A percentile compares a stretch with the other conserved stretches of the same genome.
phyloP scores from a whole-genome alignment of 495 filamentous ascomycete genomes.

The Lepidopterella palustris region DNA sequence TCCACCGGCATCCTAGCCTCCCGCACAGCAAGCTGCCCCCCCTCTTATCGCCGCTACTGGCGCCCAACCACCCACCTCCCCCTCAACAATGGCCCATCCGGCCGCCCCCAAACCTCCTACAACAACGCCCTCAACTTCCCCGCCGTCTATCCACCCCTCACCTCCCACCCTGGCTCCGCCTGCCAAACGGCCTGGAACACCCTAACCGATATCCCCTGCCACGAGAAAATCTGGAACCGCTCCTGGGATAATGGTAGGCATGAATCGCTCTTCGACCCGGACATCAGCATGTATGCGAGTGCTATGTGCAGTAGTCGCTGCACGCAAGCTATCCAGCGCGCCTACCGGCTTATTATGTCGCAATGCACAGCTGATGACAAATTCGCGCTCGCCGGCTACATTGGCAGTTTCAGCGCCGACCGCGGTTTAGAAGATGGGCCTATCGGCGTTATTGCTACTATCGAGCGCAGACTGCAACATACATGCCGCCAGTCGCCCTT shows the following conservation, averaged over 20 bases:
- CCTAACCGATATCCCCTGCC: slow-evolving; percentile 1
- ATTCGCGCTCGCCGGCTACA: slow-evolving; percentile 8
- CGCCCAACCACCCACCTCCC: neutral
- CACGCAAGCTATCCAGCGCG: neutral
- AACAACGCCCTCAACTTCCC: slow-evolving; percentile 11
- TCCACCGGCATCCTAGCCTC: slow-evolving; percentile 11
- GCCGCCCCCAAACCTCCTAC: neutral
- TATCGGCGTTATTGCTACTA: slow-evolving; percentile 4
- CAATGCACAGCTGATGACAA: slow-evolving; percentile 14
- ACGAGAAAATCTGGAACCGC: slow-evolving; percentile 21
- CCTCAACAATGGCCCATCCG: neutral
- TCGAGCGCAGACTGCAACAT: slow-evolving; percentile 4
- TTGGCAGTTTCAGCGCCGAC: slow-evolving; percentile 8
- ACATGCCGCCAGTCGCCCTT: slow-evolving; percentile 6
- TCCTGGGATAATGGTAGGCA: slow-evolving; percentile 19
- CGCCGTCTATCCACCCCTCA: slow-evolving; percentile 8
- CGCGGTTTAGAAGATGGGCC: slow-evolving; percentile 12
- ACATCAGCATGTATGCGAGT: neutral
- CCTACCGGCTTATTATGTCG: slow-evolving; percentile 11
- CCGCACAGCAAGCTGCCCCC: neutral
- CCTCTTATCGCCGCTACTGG: neutral
- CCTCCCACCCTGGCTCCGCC: neutral
- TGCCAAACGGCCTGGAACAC: slow-evolving; percentile 13
- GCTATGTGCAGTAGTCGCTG: slow-evolving; percentile 2
- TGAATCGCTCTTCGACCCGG: slow-evolving; percentile 12